These are phyloP conservation scores for Zizania palustris DNA, from an alignment of 202 grass and related monocot genomes.

Conservation along the genomic window DNA sequence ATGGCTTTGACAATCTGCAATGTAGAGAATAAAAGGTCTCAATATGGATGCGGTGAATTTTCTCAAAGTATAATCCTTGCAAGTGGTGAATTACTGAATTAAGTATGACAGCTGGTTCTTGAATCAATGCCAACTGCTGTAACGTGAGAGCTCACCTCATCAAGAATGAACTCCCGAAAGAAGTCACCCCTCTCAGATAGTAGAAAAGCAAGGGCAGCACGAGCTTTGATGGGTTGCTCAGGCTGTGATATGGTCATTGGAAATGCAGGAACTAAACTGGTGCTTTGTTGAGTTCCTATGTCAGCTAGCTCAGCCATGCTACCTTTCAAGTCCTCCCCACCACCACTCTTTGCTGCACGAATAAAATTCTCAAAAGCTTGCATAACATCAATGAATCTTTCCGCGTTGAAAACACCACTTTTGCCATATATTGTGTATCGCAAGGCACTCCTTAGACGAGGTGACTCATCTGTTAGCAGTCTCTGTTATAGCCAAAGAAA, in stretches of 20 bases:
- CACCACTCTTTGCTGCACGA: constrained; percentile 86
- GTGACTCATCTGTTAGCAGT: constrained; percentile 94
- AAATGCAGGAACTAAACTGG: constrained; percentile 72
- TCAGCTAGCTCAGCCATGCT: constrained; percentile 84
- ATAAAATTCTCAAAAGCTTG: constrained; percentile 98
- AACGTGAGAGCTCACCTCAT: constrained; percentile 65
- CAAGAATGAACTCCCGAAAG: constrained; percentile 96
- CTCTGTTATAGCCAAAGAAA: constrained; percentile 59
- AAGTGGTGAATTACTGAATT: constrained; percentile 8
- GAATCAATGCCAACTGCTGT: not conserved
- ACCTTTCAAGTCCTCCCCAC: constrained; percentile 84
- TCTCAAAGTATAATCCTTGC: not conserved
- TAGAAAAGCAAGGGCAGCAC: constrained; percentile 80
- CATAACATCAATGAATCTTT: constrained; percentile 99
- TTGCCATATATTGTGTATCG: constrained; percentile 98
- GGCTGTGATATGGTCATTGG: constrained; percentile 55
- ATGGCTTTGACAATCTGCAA: constrained; percentile 93
- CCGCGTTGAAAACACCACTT: constrained; percentile 82
- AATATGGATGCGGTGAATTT: not conserved
- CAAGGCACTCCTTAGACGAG: constrained; percentile 76
- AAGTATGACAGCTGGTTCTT: not conserved
- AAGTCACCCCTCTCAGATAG: constrained; percentile 91
- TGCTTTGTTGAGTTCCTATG: constrained; percentile 68
- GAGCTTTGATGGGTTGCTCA: constrained; percentile 66
- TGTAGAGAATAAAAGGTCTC: constrained; percentile 20